Base-by-base conservation (phyloP, 2,329 filamentous ascomycete genomes). In the Escovopsis sp. region DNA sequence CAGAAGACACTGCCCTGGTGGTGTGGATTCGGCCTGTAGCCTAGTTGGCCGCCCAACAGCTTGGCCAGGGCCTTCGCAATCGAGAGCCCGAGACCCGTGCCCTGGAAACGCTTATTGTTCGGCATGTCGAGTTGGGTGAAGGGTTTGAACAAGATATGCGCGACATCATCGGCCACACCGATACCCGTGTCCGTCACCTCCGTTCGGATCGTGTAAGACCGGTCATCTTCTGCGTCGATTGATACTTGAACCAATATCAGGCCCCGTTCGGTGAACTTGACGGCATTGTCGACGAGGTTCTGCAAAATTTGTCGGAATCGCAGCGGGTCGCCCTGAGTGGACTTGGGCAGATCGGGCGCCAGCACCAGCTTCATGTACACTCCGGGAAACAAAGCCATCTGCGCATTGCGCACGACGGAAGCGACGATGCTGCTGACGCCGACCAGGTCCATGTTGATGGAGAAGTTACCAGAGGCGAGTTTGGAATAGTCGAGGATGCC, bases 401-500 rank as follows among this genome's bases (percentile, higher is more conserved):
- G 64, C 40, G 68, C 68, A 46, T 67, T 68, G 23, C 70, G 66
- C 15, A 70, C 58, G 2, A 77, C 69, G 0, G 69, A 68, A 2
- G 59, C 59, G 12, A 73, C 56, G 41, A 68, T 62, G 39, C 59
- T 59, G 23, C 58, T 45, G 36, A 78, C 59, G 48, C 66, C 63
- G 44, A 79, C 59, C 30, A 70, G 58, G 49, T 75, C 72, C 12
- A 70, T 56, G 39, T 64, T 70, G 42, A 80, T 64, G 3, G 72
- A 71, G 46, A 80, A 75, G 33, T 65, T 68, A n/a, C 73, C 73
- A 1, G 73, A 73, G 0, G 71, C 68, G 6, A 79, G 62, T 49
- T 79, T 80, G 9, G 75, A 78, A 51, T 77, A 80, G 57, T 81
- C 76, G n/a, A 80, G 64, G 38, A 81, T 76, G 46, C 79, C 73